Conservation (phyloP, 139 green algal species). For the Chara braunii region DNA sequence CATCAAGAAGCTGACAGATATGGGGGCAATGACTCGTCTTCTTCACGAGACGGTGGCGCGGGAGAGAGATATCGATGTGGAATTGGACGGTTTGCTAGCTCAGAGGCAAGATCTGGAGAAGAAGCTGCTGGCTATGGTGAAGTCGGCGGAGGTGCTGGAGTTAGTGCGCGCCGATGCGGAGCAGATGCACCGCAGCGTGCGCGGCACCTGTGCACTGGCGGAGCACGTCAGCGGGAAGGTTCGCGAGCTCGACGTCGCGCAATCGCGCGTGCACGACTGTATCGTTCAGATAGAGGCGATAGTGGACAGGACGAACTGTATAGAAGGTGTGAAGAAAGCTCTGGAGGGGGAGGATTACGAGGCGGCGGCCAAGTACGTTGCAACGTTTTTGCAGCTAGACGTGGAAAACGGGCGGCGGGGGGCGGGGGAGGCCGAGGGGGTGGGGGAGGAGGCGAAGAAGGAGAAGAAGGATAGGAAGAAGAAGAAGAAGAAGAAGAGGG, state of each 20-base stretch:
- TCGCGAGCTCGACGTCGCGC: slow-evolving; percentile 65
- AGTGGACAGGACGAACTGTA: slow-evolving; percentile 64
- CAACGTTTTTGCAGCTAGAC: slow-evolving; percentile 70
- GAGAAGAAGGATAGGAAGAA: no score
- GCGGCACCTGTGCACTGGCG: slow-evolving; percentile 60
- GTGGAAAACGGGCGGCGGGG: no score
- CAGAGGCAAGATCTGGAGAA: slow-evolving; percentile 17
- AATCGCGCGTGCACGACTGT: slow-evolving; percentile 57
- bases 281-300: slow-evolving; percentile 60
- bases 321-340: slow-evolving; percentile 60
- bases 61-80: slow-evolving; percentile 70
- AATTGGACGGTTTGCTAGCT: slow-evolving; percentile 40
- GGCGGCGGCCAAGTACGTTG: slow-evolving; percentile 64
- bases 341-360: slow-evolving; percentile 76
- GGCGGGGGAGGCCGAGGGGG: slow-evolving; percentile 29
- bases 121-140: slow-evolving; percentile 7
- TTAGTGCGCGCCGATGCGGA: slow-evolving; percentile 67
- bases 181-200: slow-evolving; percentile 45
- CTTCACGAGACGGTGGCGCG: slow-evolving; percentile 63
- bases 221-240: slow-evolving; percentile 78
- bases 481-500: no score
- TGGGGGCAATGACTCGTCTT: slow-evolving; percentile 33
- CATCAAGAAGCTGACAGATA: slow-evolving; percentile 21
- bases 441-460: no score
- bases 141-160: slow-evolving; percentile 51